A percentile compares a stretch with the other conserved stretches of the same genome.
phyloP scores from a whole-genome alignment of 108 stramenopile genomes.

The Aureococcus anophagefferens region DNA sequence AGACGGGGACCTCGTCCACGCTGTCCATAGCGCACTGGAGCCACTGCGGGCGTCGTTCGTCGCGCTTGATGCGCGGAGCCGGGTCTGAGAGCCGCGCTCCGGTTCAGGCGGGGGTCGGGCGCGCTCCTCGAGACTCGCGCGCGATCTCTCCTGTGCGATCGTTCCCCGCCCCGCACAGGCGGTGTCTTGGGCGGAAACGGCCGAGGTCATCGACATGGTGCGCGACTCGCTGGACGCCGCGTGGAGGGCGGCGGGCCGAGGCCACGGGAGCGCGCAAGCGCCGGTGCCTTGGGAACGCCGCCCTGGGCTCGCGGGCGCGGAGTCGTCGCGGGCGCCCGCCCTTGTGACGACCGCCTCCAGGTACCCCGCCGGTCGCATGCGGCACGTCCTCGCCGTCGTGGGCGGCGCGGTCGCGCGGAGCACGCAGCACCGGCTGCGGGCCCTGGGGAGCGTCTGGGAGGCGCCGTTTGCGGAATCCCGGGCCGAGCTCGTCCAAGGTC shows the following conservation, averaged over 20 bases:
- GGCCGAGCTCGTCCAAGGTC: conserved; percentile 14
- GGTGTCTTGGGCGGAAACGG: conserved; percentile 7
- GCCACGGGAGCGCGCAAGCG: neutral
- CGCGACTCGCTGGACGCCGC: conserved; percentile 18
- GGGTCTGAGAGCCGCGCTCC: too few species aligned
- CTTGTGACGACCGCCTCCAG: too few species aligned
- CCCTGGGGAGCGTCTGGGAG: conserved; percentile 9
- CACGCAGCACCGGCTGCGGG: neutral
- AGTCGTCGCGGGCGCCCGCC: too few species aligned
- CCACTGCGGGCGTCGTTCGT: neutral
- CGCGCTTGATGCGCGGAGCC: neutral
- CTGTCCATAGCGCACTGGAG: neutral
- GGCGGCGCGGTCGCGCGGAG: conserved; percentile 26
- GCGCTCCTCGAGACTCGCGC: too few species aligned
- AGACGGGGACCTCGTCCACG: neutral
- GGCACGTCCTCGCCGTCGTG: conserved; percentile 26
- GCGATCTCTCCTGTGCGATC: too few species aligned
- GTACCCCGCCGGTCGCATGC: too few species aligned
- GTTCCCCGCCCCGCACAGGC: too few species aligned
- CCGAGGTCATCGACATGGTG: conserved; percentile 21
- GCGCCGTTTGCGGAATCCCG: conserved; percentile 20
- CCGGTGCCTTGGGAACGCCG: too few species aligned
- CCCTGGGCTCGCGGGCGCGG: too few species aligned
- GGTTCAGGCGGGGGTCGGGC: too few species aligned
- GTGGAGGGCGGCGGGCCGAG: conserved; percentile 30